Base-by-base conservation (phyloP, 2,329 filamentous ascomycete genomes). In the Pyrenophora tritici-repentis region DNA sequence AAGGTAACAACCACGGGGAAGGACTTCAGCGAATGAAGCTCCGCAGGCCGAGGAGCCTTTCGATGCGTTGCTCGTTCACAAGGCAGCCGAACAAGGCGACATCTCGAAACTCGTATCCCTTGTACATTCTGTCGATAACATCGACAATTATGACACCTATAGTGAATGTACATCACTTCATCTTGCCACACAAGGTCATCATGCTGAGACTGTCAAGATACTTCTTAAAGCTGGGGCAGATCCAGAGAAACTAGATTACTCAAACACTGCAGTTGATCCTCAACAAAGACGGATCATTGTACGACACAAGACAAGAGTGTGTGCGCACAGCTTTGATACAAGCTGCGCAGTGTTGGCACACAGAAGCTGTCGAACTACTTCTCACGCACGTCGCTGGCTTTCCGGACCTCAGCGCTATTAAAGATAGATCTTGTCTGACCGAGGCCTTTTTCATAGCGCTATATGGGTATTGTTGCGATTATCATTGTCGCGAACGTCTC, bases 201-300 rank as follows among this genome's bases (percentile, higher is more conserved):
- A 53, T 32, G 38, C 33, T n/a, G 43, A 42, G 16, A 34, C 44
- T 34, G 50, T 53, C 10, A 29, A 34, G n/a, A 38, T 53, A 37
- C 50, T 44, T 10, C 44, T 53, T 2, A 18, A 22, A 32, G 39
- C 38, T 34, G 39, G 50, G 5, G 43, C 50, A 24, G 44, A 53
- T 41, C 16, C 44, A 29, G 13, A 32, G 40, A 33, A 33, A 33
- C 16, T 22, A 18, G 40, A 42, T 42, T 22, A 33, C 26, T 42
- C 29, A 33, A 18, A 42, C 29, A 42, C 40, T 33, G 26, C 40
- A 33, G 9, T 42, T 22, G 14, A 42, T 33, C 26, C 16, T 39
- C 37, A 39, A 39, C 37, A 26, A 39, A 39, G 36, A 38, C 9
- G 36, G 24, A 3, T 38, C 20, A 10, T 38, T 38, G 9, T 8